A percentile compares a stretch with the other conserved stretches of the same genome.
Evolutionary conservation across 805 yeast species (phyloP).

Genomic region (Spathaspora gorwiae): DNA sequence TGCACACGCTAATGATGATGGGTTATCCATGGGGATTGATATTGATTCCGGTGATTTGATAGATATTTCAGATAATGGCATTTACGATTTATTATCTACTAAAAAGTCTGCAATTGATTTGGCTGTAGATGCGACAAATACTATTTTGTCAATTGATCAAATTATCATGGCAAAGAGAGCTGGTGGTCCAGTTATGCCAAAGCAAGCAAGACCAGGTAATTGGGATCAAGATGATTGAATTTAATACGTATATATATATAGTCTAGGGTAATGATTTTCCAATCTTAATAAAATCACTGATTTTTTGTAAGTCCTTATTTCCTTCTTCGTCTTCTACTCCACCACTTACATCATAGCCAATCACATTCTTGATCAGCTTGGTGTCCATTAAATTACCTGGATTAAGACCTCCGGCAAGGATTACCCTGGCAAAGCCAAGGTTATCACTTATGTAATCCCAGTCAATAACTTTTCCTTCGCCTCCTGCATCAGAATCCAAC

Average conservation of each 20-base stretch:
- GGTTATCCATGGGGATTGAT: constrained; percentile 63
- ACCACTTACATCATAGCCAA: constrained; percentile 92
- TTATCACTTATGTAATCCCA: constrained; percentile 49
- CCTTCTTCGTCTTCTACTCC: constrained; percentile 83
- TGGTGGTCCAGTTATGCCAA: constrained; percentile 92
- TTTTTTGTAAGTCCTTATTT: constrained; percentile 62
- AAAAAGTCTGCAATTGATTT: constrained; percentile 85
- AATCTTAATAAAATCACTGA: constrained; percentile 50
- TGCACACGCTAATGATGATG: constrained; percentile 59
- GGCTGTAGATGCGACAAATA: constrained; percentile 93
- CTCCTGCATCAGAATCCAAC: constrained; percentile 86
- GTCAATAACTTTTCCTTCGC: constrained; percentile 78
- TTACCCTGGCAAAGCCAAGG: constrained; percentile 41
- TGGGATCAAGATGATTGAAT: constrained; percentile 89
- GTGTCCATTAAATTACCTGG: constrained; percentile 69
- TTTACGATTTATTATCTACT: constrained; percentile 74
- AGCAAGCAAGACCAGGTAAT: constrained; percentile 82
- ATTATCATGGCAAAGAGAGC: constrained; percentile 98
- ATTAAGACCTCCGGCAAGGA: constrained; percentile 87
- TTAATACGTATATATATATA: background rate
- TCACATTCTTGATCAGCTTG: constrained; percentile 47
- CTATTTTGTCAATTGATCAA: constrained; percentile 90
- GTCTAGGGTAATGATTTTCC: constrained; percentile 32
- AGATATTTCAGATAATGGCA: constrained; percentile 64
- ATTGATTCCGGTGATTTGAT: constrained; percentile 65